Base-by-base conservation (phyloP, 2,329 filamentous ascomycete genomes). In the Botrytis tulipae region DNA sequence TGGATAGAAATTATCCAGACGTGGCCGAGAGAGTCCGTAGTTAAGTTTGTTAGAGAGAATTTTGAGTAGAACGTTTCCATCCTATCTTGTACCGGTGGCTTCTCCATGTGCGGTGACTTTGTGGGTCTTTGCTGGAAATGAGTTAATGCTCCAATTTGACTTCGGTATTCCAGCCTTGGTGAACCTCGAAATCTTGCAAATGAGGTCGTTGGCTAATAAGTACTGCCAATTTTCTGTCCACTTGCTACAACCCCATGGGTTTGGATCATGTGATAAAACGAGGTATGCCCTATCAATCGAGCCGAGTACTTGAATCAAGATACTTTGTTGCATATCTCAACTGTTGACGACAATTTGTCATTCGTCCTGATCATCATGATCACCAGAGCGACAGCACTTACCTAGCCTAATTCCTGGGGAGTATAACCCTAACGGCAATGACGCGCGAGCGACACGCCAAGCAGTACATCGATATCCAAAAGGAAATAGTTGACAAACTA, bases 1-100 rank as follows among this genome's bases (percentile, higher is more conserved):
- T 80, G 54, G 72, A 72, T 59, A 70, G 75, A 44, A 74, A 73
- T 14, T 74, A 78, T 16, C 75, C 73, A 54, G 51, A 40, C 5
- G 73, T 57, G n/a, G 8, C 42, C n/a, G 40, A 62, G 54, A 40
- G 22, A 9, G 35, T 32, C 16, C 3, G 8, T 4, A 44, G 25
- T 44, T 44, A 3, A 63, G n/a, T 29, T 57, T 29, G n/a, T 29
- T 29, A 3, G 51, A 18, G 51, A 54, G 8, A 18, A 8, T 7
- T 18, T 54, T 54, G 51, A 54, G n/a, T 16, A n/a, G n/a, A n/a
- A 25, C n/a, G n/a, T 29, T 54, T 54, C 51, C n/a, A 54, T 54
- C 14, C n/a, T 9, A 29, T 54, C 51, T 29, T 29, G 51, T 54
- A 54, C 51, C 14, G n/a, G n/a, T 18, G 51, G 6, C 8, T 54